Evolutionary conservation across 2,329 filamentous ascomycete genomes (phyloP).

Genomic region (Ophiostoma pallidulum): DNA sequence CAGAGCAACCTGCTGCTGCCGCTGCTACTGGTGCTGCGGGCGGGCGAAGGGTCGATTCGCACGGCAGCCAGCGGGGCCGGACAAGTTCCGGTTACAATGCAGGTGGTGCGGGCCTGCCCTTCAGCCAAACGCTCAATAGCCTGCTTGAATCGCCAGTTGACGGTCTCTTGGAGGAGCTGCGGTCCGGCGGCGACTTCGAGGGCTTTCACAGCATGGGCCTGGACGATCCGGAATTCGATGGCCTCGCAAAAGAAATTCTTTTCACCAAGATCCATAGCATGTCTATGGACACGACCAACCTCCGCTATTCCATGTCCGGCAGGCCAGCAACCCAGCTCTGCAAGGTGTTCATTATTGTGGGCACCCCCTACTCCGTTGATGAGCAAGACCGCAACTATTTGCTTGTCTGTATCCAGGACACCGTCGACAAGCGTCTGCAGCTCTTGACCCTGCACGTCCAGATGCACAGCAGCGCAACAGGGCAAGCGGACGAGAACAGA

Average conservation of each 20-base stretch:
- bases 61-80: constrained; percentile 57
- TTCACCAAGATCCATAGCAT: constrained; percentile 63
- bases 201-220: constrained; percentile 64
- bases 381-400: constrained; percentile 45
- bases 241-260: constrained; percentile 61
- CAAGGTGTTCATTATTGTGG: constrained; percentile 59
- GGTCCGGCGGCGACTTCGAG: constrained; percentile 52
- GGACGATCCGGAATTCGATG: constrained; percentile 62
- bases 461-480: constrained; percentile 19
- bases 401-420: constrained; percentile 61
- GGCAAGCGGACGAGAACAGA: too few species aligned
- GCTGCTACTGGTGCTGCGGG: constrained; percentile 21
- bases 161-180: constrained; percentile 57
- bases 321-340: constrained; percentile 44
- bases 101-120: constrained; percentile 23
- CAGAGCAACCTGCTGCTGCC: constrained; percentile 48
- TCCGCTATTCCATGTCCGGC: constrained; percentile 49
- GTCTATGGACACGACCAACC: constrained; percentile 49
- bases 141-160: constrained; percentile 61
- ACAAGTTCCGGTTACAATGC: constrained; percentile 37
- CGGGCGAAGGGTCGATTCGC: constrained; percentile 61
- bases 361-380: constrained; percentile 46
- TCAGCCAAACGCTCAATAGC: constrained; percentile 45
- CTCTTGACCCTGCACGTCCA: constrained; percentile 55
- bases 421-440: constrained; percentile 56